Percentiles rank a stretch among this genome's conserved stretches.
phyloP scores from a whole-genome alignment of 176 grass and related monocot genomes.

The Panicum miliaceum region DNA sequence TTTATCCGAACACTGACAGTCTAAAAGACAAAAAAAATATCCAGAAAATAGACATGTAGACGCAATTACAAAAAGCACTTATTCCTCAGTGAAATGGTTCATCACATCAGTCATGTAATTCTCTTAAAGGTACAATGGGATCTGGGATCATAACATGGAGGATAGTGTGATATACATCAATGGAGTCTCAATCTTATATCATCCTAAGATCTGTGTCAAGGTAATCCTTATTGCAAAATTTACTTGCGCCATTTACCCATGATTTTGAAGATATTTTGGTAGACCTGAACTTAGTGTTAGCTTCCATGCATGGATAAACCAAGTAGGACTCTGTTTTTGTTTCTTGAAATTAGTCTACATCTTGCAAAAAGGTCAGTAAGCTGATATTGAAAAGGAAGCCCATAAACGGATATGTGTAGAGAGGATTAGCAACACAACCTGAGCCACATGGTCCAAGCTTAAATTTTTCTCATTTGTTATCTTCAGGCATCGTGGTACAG shows the following conservation, averaged over 20 bases:
- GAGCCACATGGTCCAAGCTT: neutral
- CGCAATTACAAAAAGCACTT: neutral
- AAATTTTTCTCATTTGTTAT: neutral
- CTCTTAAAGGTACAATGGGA: neutral
- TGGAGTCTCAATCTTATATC: neutral
- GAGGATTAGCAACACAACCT: neutral
- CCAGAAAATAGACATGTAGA: neutral
- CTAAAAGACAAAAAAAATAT: neutral
- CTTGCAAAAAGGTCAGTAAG: neutral
- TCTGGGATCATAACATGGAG: neutral
- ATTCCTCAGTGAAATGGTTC: neutral
- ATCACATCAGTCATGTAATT: neutral
- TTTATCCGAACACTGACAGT: neutral
- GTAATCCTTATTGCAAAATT: neutral
- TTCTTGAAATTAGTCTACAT: neutral
- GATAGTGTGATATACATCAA: neutral
- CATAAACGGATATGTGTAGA: neutral
- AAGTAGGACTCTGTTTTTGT: neutral
- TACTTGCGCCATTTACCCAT: too few species aligned
- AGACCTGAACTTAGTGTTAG: neutral
- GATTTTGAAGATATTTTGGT: neutral
- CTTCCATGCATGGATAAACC: neutral
- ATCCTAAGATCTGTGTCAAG: neutral
- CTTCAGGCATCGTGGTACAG: neutral
- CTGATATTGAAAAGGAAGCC: neutral